phyloP scores from a whole-genome alignment of 768 basidiomycete genomes.

The Brasilioporus rufonigricans region DNA sequence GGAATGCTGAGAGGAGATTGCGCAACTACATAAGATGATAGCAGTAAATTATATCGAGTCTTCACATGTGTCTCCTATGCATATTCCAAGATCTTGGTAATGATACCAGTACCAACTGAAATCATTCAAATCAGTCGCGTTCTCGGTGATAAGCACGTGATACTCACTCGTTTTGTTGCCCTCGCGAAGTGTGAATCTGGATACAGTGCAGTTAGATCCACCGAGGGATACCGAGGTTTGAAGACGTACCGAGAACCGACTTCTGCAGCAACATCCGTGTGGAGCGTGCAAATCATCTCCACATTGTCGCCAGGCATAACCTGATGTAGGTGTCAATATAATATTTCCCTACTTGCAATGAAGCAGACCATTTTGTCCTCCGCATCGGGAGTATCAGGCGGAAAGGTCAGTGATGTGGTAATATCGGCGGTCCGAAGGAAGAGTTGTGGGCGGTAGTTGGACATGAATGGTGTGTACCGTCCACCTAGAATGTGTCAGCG shows the following conservation, averaged over 20 bases:
- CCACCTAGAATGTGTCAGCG: conserved; percentile 44
- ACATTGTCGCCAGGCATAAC: conserved; percentile 99
- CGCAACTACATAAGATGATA: conserved; percentile 18
- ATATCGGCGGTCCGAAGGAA: conserved; percentile 96
- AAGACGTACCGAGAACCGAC: conserved; percentile 68
- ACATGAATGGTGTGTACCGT: conserved; percentile 89
- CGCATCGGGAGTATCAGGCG: conserved; percentile 75
- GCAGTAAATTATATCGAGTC: conserved; percentile 16
- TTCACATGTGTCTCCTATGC: conserved; percentile 20
- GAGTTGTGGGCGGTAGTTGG: conserved; percentile 91
- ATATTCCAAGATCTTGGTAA: conserved; percentile 74
- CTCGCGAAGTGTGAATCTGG: conserved; percentile 86
- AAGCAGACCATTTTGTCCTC: conserved; percentile 79
- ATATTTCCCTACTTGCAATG: background rate
- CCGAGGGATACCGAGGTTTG: background rate
- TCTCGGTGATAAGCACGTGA: background rate
- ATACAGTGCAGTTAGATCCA: background rate
- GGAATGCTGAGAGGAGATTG: conserved; percentile 23
- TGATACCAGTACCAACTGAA: conserved; percentile 89
- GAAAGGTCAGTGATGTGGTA: conserved; percentile 82
- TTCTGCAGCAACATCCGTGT: conserved; percentile 87
- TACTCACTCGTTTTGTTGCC: conserved; percentile 86
- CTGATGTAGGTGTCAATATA: conserved; percentile 33
- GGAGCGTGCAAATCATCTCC: conserved; percentile 82
- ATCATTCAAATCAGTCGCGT: conserved; percentile 12